Percentiles rank a stretch among this genome's conserved stretches.
These are phyloP conservation scores for Aureobasidium sp. DNA, from an alignment of 2,329 filamentous ascomycete species.

Conservation along the genomic window DNA sequence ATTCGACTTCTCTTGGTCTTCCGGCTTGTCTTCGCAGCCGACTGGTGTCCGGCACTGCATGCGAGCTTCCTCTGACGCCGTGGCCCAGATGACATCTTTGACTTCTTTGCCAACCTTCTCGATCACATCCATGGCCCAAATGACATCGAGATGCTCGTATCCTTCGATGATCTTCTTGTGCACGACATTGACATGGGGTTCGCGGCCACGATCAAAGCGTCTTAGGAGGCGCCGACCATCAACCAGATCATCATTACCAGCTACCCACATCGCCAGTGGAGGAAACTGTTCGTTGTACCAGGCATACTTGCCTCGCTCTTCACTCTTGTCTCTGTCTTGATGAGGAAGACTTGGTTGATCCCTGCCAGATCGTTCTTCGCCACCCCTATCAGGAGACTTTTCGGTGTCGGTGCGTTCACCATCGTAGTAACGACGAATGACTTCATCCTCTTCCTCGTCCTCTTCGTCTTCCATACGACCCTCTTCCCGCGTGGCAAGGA, in stretches of 20 bases:
- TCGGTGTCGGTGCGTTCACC: constrained; percentile 13
- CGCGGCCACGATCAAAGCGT: constrained; percentile 65
- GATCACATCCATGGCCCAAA: constrained; percentile 86
- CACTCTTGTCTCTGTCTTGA: constrained; percentile 21
- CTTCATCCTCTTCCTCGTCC: constrained; percentile 34
- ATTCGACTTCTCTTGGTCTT: not conserved
- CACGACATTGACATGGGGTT: constrained; percentile 72
- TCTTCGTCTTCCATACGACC: constrained; percentile 51
- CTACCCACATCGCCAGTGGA: constrained; percentile 82
- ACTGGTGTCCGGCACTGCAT: constrained; percentile 53
- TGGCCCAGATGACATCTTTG: constrained; percentile 75
- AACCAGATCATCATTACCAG: constrained; percentile 73
- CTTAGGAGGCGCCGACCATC: constrained; percentile 67
- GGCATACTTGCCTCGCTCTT: constrained; percentile 39
- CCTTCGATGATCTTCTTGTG: constrained; percentile 75
- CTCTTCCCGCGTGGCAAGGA: constrained; percentile 68
- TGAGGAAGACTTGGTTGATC: constrained; percentile 12
- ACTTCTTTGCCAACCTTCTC: constrained; percentile 77
- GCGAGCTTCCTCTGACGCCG: constrained; percentile 47
- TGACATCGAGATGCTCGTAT: constrained; percentile 89
- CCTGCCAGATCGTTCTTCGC: not conserved
- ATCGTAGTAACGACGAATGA: constrained; percentile 28
- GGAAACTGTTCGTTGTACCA: constrained; percentile 79
- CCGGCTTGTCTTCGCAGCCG: constrained; percentile 46
- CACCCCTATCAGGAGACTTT: not conserved